Evolutionary conservation across 148 eudicot genomes (phyloP), one percentile per base, ranked within the genome.

Genomic region (Nepenthes mirabilis): DNA sequence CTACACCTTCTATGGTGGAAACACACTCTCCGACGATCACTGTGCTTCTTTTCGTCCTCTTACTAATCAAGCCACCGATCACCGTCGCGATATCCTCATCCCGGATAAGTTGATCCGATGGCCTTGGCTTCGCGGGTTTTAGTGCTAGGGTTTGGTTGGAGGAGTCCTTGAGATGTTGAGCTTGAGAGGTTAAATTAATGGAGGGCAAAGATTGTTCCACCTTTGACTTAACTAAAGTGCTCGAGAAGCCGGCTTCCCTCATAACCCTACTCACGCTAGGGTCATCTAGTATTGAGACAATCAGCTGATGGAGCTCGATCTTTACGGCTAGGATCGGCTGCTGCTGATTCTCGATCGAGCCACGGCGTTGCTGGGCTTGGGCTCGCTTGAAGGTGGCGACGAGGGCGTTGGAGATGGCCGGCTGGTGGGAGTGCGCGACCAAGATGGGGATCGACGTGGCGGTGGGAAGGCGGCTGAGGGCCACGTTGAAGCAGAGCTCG

Each of bases 221-320:
- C 59, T 88, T 84, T 49, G 14, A 71, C 69, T 88, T 88, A 45
- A 88, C 91, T 54, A 77, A 74, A 34, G 88, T 77, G 23, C 96
- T 88, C 2, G 86, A 88, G 60, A 88, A 82, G n/a, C 88, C 82
- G 5, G 96, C 96, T 63, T 84, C 96, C n/a, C 78, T 76, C 91
- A 88, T 82, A 51, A 88, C 96, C 59, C 95, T 69, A 68, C 95
- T 88, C 0, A 88, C 91, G 69, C 95, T 88, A 12, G 95, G 95
- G 33, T 88, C 95, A 68, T 88, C 95, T 5, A 88, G 59, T 14
- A 88, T 88, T 1, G 95, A 88, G 10, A 88, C 75, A 0, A 88
- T 75, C 36, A 88, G 91, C 70, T 84, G 91, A 53, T 88, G 84
- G 3, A 82, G 70, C 77, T 82, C 88, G 23, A 88, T 77, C 61